Evolutionary conservation across 495 filamentous ascomycete genomes (phyloP).

Genomic region (Xeromyces bisporus): DNA sequence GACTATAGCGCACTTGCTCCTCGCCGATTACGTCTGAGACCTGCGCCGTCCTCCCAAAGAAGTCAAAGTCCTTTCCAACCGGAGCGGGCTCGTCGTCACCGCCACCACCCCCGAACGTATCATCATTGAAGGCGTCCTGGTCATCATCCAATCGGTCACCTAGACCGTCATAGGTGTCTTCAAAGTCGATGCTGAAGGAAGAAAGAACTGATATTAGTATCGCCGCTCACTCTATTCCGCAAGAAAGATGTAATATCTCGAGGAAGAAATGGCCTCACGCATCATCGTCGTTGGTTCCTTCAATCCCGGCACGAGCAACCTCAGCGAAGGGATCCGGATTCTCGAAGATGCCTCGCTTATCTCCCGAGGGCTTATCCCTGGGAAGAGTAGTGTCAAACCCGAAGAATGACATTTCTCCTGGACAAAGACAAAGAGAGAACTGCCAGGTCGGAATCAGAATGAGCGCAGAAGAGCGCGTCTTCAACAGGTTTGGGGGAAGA

Average conservation of each 20-base stretch:
- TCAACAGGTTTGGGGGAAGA: neutral
- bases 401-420: conserved; percentile 60
- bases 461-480: neutral
- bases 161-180: conserved; percentile 94
- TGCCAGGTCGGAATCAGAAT: conserved; percentile 2
- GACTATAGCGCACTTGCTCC: conserved; percentile 67
- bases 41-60: conserved; percentile 79
- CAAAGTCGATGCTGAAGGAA: conserved; percentile 65
- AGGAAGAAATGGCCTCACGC: conserved; percentile 41
- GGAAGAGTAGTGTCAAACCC: conserved; percentile 59
- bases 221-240: too few species aligned
- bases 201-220: too few species aligned
- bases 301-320: conserved; percentile 36
- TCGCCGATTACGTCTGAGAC: conserved; percentile 72
- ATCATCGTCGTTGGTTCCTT: conserved; percentile 35
- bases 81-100: conserved; percentile 19
- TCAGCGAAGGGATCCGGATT: conserved; percentile 79
- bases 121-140: conserved; percentile 91
- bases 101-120: conserved; percentile 66
- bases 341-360: conserved; percentile 64
- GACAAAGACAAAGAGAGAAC: conserved; percentile 5
- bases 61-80: conserved; percentile 91
- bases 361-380: conserved; percentile 36
- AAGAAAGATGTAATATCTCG: too few species aligned
- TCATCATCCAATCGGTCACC: conserved; percentile 85